Evolutionary conservation across 2,329 filamentous ascomycete species (phyloP).

Genomic region (Proliferodiscus dingleyae): DNA sequence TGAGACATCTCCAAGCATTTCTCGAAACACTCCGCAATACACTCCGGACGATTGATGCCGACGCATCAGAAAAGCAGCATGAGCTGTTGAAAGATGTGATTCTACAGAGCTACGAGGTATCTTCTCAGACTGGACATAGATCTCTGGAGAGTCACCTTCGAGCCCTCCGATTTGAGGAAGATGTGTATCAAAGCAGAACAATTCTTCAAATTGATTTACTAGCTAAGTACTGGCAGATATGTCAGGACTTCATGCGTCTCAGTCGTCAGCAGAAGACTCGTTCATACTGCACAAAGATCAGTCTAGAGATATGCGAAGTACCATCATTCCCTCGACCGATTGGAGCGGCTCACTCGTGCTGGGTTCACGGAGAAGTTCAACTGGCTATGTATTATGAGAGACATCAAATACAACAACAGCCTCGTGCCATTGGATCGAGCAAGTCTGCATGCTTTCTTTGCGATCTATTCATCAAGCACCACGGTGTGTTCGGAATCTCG

Average conservation of each 20-base stretch:
- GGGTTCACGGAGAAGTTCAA: slow-evolving; percentile 48
- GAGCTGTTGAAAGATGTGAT: slow-evolving; percentile 3
- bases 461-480: slow-evolving; percentile 12
- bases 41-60: not conserved
- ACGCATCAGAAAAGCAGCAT: not conserved
- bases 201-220: slow-evolving; percentile 16
- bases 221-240: slow-evolving; percentile 9
- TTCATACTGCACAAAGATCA: slow-evolving; percentile 2
- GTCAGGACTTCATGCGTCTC: slow-evolving; percentile 9
- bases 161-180: too few relatives aligned
- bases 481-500: slow-evolving; percentile 13
- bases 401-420: not conserved
- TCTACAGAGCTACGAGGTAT: slow-evolving; percentile 1
- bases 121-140: not conserved
- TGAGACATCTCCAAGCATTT: not conserved
- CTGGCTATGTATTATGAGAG: slow-evolving; percentile 25
- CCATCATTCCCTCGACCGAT: not conserved
- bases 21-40: not conserved
- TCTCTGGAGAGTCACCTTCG: slow-evolving; percentile 3
- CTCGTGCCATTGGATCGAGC: slow-evolving; percentile 15
- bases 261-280: slow-evolving; percentile 2
- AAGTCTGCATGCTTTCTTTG: slow-evolving; percentile 18
- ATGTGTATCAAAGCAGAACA: too few relatives aligned
- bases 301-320: not conserved
- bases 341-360: slow-evolving; percentile 11